Conservation (phyloP, 2,329 filamentous ascomycete species). For the Alternaria tenuissima region DNA sequence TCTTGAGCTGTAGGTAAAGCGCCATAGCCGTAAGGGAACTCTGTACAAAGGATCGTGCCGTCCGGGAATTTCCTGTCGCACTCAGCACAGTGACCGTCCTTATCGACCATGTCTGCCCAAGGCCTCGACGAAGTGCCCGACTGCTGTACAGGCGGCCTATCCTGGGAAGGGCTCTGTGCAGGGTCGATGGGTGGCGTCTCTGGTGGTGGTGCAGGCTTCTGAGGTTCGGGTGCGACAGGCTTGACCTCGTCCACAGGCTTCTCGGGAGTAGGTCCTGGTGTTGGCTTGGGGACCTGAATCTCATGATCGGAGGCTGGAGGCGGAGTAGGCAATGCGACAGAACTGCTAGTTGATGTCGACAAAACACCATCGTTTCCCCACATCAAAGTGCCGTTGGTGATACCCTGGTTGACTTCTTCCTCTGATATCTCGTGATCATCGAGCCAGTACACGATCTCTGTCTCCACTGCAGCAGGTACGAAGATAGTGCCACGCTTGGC, state of each 20-base stretch:
- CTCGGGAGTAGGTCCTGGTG: conserved; percentile 6
- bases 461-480: conserved; percentile 65
- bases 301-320: conserved; percentile 21
- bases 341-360: conserved; percentile 35
- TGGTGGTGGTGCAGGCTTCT: neutral
- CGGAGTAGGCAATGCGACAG: conserved; percentile 27
- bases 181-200: conserved; percentile 14
- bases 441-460: conserved; percentile 75
- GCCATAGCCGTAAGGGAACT: conserved; percentile 84
- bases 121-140: conserved; percentile 29
- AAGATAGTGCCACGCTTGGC: conserved; percentile 59
- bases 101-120: conserved; percentile 29
- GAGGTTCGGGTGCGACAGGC: neutral
- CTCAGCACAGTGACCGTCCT: conserved; percentile 54
- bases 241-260: neutral
- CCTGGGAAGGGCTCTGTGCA: conserved; percentile 28
- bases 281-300: conserved; percentile 6
- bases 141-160: conserved; percentile 26
- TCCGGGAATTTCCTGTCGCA: conserved; percentile 76
- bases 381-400: conserved; percentile 70
- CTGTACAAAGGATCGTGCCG: conserved; percentile 72
- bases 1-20: conserved; percentile 75
- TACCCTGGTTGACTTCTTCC: conserved; percentile 73
- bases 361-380: conserved; percentile 70
- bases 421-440: conserved; percentile 69